Base-by-base conservation (phyloP, 768 basidiomycete species). In the Multifurca ochricompacta region DNA sequence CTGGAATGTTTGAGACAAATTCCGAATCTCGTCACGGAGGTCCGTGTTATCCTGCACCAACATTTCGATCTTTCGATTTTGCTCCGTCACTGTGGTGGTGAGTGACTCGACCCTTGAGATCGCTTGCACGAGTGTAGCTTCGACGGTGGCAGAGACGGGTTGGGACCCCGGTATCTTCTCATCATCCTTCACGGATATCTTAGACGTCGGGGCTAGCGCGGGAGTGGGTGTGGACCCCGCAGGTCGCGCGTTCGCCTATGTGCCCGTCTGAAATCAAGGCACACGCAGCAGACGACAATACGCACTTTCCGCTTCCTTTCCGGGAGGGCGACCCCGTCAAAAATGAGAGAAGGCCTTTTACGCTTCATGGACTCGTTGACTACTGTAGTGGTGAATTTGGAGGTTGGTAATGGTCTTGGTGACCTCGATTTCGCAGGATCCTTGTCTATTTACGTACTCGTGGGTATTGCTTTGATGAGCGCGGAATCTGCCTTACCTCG, bases 241-340 rank as follows among this genome's bases (percentile, higher is more conserved):
- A 21, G 44, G 14, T 30, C 37, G 25, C 9, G 50, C 19, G 9
- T 3, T 36, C 34, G 6, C 42, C 56, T 52, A n/a, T 11, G 16
- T 4, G 16, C 1, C 39, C 16, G 11, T 11, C 27, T 27, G 18
- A 23, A 27, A 16, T 42, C 27, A 42, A 39, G 14, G 23, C 23
- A 10, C 50, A 16, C 16, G 27, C 21, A 13, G 37, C 4, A 5
- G 14, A 34, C 30, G 19, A 41, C 4, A 10, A 16, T 27, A 42
- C 56, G 13, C 19, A 52, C 56, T 19, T 42, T 57, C 23, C 56
- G 56, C 31, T 36, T 57, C 50, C 56, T 47, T 41, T n/a, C 56
- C 9, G 56, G 50, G 16, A 27, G 50, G 16, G 4, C 40, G 23
- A 52, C 45, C 18, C 56, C 50, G 36, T 52, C 56, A 19, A 56